A percentile compares a stretch with the other conserved stretches of the same genome.
These are phyloP conservation scores for Oryza glaberrima DNA, from an alignment of 176 grass and related monocot genomes.

Conservation along the genomic window DNA sequence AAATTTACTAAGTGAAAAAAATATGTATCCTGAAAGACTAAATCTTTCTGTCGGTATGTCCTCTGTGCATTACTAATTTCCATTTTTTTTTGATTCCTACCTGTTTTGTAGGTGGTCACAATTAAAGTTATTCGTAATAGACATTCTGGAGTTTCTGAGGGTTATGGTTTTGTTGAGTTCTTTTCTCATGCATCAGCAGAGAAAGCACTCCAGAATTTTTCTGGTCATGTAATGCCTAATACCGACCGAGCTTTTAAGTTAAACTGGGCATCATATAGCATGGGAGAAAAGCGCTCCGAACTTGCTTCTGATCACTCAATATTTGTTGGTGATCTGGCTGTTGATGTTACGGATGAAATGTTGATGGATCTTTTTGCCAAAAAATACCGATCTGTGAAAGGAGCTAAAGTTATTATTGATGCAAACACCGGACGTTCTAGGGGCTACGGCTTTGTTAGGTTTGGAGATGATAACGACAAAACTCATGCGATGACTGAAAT, in stretches of 20 bases:
- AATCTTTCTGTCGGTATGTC: not conserved
- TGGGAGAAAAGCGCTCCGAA: conserved; percentile 65
- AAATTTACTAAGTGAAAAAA: conserved; percentile 12
- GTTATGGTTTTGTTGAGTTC: conserved; percentile 77
- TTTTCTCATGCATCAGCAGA: conserved; percentile 60
- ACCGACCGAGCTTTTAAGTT: conserved; percentile 68
- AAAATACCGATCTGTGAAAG: conserved; percentile 68
- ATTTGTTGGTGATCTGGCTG: conserved; percentile 75
- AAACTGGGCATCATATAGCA: conserved; percentile 76
- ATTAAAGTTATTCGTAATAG: conserved; percentile 77
- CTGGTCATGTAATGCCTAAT: conserved; percentile 77
- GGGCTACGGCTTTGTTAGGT: conserved; percentile 74
- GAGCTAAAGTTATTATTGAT: conserved; percentile 80
- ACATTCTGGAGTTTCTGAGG: conserved; percentile 62
- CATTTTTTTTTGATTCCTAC: conserved; percentile 15
- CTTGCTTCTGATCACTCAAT: conserved; percentile 68
- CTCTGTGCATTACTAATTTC: conserved; percentile 23
- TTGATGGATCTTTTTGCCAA: conserved; percentile 63
- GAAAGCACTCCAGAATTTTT: conserved; percentile 62
- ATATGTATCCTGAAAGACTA: not conserved
- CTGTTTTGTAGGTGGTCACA: conserved; percentile 62
- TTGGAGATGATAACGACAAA: conserved; percentile 68
- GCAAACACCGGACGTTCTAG: conserved; percentile 68
- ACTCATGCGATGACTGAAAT: conserved; percentile 65
- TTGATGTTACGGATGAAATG: conserved; percentile 67